phyloP scores from a whole-genome alignment of 768 basidiomycete species.

The Rhizopogon vulgaris region DNA sequence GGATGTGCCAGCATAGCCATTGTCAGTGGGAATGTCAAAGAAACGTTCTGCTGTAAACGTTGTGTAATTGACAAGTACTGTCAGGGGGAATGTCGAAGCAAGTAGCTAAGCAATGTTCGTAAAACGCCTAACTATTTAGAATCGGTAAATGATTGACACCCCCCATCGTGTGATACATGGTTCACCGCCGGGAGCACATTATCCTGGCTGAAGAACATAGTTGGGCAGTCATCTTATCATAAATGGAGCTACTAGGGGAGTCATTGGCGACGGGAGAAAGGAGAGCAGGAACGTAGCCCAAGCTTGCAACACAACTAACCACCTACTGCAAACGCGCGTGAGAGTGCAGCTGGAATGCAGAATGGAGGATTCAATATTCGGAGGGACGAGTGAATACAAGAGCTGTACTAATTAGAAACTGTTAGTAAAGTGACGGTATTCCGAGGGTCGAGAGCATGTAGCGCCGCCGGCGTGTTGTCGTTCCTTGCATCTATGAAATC shows the following conservation, averaged over 20 bases:
- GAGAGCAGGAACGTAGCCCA: not conserved
- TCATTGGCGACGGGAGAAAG: not conserved
- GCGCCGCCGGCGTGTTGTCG: not conserved
- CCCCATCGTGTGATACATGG: not conserved
- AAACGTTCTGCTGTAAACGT: no score
- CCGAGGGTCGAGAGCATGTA: not conserved
- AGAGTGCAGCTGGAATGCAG: not conserved
- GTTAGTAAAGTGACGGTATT: not conserved
- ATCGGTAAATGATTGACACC: no score
- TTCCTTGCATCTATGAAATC: not conserved
- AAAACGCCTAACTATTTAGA: no score
- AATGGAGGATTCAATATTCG: not conserved
- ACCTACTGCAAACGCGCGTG: not conserved
- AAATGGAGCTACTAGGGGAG: not conserved
- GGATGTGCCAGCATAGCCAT: not conserved
- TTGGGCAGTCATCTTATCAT: not conserved
- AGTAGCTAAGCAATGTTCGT: no score
- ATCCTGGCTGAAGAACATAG: not conserved
- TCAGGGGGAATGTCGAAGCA: no score
- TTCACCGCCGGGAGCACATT: not conserved
- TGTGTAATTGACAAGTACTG: no score
- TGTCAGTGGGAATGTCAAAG: not conserved
- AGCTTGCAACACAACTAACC: not conserved
- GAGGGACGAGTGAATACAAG: not conserved
- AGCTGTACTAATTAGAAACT: not conserved